These are phyloP conservation scores for Scheffersomyces cryptocercus DNA, from an alignment of 1,139 yeast species.

Conservation along the genomic window DNA sequence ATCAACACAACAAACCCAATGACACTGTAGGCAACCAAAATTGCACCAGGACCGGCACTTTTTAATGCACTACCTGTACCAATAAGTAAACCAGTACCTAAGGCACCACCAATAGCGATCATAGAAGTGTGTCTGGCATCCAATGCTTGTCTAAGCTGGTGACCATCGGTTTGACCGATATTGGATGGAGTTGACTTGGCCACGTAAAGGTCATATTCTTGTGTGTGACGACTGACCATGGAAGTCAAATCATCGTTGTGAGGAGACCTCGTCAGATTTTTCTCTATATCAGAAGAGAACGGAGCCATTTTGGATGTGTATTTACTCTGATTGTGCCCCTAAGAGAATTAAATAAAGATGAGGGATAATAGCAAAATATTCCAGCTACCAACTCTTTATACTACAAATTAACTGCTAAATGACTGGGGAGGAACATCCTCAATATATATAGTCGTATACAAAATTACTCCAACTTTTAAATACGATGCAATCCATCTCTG, in stretches of 20 bases:
- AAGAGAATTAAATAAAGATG: neutral
- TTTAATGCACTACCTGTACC: slow-evolving; percentile 69
- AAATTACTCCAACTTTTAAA: too few relatives aligned
- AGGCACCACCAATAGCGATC: slow-evolving; percentile 62
- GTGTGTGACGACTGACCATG: slow-evolving; percentile 45
- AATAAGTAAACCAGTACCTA: slow-evolving; percentile 69
- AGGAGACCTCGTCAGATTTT: slow-evolving; percentile 9
- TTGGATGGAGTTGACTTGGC: slow-evolving; percentile 46
- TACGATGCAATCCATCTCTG: too few relatives aligned
- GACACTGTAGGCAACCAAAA: slow-evolving; percentile 58
- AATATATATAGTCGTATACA: too few relatives aligned
- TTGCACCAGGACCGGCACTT: slow-evolving; percentile 69
- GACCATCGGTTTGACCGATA: slow-evolving; percentile 44
- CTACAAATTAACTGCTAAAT: neutral
- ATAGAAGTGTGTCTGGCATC: slow-evolving; percentile 73
- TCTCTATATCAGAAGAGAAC: slow-evolving; percentile 19
- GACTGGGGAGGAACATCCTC: neutral
- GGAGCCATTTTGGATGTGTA: too few relatives aligned
- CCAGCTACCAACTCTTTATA: neutral
- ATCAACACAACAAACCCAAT: slow-evolving; percentile 66
- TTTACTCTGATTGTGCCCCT: neutral
- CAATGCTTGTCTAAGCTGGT: slow-evolving; percentile 57
- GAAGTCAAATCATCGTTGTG: slow-evolving; percentile 25
- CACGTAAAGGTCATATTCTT: slow-evolving; percentile 50
- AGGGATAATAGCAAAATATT: neutral